Percentiles rank a stretch among this genome's conserved stretches.
Evolutionary conservation across 192 early-diverging fungal species (phyloP).

Genomic region (Gigaspora rosea): DNA sequence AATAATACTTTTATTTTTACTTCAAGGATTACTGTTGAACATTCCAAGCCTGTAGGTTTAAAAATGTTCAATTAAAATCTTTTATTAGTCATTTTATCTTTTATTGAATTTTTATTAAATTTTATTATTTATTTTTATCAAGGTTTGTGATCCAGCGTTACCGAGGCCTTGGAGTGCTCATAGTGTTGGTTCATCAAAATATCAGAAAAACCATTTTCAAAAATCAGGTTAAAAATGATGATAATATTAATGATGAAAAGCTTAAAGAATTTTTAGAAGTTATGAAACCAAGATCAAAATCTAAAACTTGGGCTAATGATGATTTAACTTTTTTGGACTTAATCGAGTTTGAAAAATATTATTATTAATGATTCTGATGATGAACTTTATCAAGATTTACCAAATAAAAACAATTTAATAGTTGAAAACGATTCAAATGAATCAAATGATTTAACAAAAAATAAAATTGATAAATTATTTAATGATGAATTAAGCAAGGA

Average conservation of each 20-base stretch:
- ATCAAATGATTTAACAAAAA: constrained; percentile 58
- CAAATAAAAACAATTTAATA: constrained; percentile 45
- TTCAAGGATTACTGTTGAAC: constrained; percentile 81
- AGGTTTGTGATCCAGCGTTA: constrained; percentile 80
- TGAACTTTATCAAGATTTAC: constrained; percentile 74
- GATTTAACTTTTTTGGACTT: constrained; percentile 59
- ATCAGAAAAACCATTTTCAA: constrained; percentile 53
- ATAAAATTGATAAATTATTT: constrained; percentile 50
- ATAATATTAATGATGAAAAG: constrained; percentile 75
- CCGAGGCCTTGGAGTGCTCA: constrained; percentile 91
- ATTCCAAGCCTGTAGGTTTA: constrained; percentile 73
- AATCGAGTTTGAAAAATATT: constrained; percentile 58
- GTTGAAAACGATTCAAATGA: constrained; percentile 42
- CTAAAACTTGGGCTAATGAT: constrained; percentile 92
- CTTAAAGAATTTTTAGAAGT: constrained; percentile 89
- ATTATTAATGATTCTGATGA: constrained; percentile 72
- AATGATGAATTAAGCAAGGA: background rate
- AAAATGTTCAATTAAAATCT: background rate
- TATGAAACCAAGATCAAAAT: constrained; percentile 78
- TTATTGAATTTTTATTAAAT: background rate
- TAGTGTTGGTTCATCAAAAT: constrained; percentile 81
- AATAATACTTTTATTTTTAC: constrained; percentile 93
- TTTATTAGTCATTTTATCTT: background rate
- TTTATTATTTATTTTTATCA: background rate
- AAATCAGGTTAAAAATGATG: constrained; percentile 38